Evolutionary conservation across 352 stramenopile species (phyloP).

Genomic region (Pythium coloratum): DNA sequence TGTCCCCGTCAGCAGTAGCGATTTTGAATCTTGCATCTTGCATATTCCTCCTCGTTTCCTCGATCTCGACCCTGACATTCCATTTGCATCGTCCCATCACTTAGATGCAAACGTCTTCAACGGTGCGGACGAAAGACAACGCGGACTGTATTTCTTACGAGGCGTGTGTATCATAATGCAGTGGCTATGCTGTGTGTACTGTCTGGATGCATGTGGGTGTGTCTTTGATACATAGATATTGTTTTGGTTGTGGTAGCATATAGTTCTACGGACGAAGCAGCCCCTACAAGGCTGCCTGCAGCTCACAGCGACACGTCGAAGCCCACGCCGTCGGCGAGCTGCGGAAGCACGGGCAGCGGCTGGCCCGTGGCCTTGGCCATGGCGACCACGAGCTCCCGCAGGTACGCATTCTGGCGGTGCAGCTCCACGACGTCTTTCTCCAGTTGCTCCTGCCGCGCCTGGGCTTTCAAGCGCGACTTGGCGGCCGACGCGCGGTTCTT

Average conservation of each 20-base stretch:
- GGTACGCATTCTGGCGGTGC: constrained; percentile 26
- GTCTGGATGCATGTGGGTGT: too few species aligned
- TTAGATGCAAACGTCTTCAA: neutral
- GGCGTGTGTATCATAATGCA: neutral
- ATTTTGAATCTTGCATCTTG: constrained; percentile 6
- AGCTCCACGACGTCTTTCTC: constrained; percentile 29
- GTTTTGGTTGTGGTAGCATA: neutral
- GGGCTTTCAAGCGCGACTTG: constrained; percentile 26
- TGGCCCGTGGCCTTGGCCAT: constrained; percentile 26
- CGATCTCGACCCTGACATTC: neutral
- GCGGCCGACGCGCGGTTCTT: constrained; percentile 30
- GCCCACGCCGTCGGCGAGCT: neutral
- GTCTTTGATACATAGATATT: constrained; percentile 11
- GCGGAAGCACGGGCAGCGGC: constrained; percentile 18
- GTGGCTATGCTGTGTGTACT: too few species aligned
- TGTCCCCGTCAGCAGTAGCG: constrained; percentile 1
- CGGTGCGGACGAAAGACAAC: neutral
- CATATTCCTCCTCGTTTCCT: neutral
- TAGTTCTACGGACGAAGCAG: too few species aligned
- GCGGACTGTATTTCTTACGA: neutral
- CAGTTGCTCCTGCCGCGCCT: constrained; percentile 22
- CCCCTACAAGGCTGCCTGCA: too few species aligned
- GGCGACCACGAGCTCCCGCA: constrained; percentile 22
- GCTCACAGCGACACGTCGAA: constrained; percentile 20
- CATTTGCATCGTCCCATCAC: neutral